Base-by-base conservation (phyloP, 495 filamentous ascomycete species). In the Daldinia caldariorum region DNA sequence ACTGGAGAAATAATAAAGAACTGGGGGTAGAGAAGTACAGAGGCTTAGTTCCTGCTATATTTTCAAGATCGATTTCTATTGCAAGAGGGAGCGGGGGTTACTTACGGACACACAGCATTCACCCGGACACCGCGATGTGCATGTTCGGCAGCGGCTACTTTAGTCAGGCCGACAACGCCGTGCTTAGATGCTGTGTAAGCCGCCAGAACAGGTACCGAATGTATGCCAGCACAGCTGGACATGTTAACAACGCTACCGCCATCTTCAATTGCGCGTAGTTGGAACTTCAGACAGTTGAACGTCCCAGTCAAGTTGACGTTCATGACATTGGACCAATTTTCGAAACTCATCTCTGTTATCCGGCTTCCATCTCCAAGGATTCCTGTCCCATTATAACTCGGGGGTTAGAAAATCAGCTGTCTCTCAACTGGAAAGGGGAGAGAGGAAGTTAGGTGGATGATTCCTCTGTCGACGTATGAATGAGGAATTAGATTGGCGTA, bases 231-330 rank as follows among this genome's bases (percentile, higher is more conserved):
- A 31, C 83, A 74, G 62, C 82, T 84, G 3, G 81, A 69, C 22
- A 83, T 83, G 77, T 85, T 87, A 6, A 89, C 87, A 68, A 89
- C 85, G 71, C 83, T 85, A 1, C 81, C 82, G 29, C 41, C 59
- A 38, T 73, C 74, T 3, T 14, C 65, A n/a, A 72, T 61, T 64
- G 70, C 75, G 35, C 80, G 80, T 10, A 87, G 49, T 69, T 86
- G 69, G 49, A 79, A 81, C 58, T 69, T 71, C 16, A 76, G 65
- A 38, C 70, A 73, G 34, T 60, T 53, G 18, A 76, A 73, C 16
- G 63, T 4, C 10, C 70, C 73, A 10, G 62, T 71, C 29, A 76
- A 64, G 49, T 71, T 76, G 31, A 73, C 61, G 35, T 66, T 29
- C 43, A 69, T 66, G 37, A 70, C 66, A 13, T 12, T 37, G 0